phyloP scores from a whole-genome alignment of 441 rosid genomes.

The Populus hybrid region DNA sequence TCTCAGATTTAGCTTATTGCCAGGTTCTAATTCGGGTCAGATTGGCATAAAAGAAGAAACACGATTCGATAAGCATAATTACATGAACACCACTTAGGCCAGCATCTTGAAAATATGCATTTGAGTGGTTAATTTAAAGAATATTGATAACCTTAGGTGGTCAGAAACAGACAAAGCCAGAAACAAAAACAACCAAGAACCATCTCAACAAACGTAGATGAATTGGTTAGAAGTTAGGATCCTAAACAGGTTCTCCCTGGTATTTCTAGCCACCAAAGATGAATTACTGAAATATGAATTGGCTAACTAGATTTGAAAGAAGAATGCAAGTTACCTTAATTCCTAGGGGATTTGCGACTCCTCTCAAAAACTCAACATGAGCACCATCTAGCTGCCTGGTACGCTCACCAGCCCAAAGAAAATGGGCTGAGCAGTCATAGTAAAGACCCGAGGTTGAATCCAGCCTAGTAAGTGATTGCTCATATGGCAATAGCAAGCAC shows the following conservation, averaged over 20 bases:
- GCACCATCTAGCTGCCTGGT: slow-evolving; percentile 97
- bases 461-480: too few species aligned
- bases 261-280: not conserved
- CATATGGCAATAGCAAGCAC: too few species aligned
- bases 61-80: not conserved
- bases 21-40: not conserved
- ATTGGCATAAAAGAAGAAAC: not conserved
- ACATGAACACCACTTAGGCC: not conserved
- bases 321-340: slow-evolving; percentile 56
- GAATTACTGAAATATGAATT: not conserved
- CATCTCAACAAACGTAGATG: not conserved
- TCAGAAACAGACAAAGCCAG: not conserved
- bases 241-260: not conserved
- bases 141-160: not conserved
- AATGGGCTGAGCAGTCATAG: slow-evolving; percentile 67
- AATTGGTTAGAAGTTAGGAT: not conserved
- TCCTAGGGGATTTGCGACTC: slow-evolving; percentile 93
- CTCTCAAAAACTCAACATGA: slow-evolving; percentile 92
- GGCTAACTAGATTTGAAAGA: not conserved
- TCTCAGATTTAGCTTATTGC: not conserved
- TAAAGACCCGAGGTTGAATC: too few species aligned
- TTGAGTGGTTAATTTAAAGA: not conserved
- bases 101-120: not conserved
- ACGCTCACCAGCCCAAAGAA: slow-evolving; percentile 92
- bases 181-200: not conserved